Percentiles rank a stretch among this genome's conserved stretches.
These are phyloP conservation scores for Penicillium ochrochloron DNA, from an alignment of 495 filamentous ascomycete species.

Conservation along the genomic window DNA sequence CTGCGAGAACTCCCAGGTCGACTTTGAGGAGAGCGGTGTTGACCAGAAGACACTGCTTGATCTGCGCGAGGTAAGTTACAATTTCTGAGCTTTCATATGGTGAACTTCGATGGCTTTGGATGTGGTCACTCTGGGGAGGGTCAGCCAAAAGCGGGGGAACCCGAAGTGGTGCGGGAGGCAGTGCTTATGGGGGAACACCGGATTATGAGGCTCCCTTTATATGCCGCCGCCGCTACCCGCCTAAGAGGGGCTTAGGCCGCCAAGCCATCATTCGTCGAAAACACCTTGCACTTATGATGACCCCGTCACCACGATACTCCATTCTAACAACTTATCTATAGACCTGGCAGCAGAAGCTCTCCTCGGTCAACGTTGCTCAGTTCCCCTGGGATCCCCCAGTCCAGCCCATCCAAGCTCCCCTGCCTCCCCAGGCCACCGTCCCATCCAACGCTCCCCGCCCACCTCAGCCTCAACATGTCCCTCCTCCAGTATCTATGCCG, in stretches of 20 bases:
- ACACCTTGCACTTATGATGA: constrained; percentile 4
- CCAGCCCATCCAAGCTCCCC: constrained; percentile 46
- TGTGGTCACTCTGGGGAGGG: constrained; percentile 19
- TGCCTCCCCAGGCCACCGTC: constrained; percentile 54
- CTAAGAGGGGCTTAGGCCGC: constrained; percentile 34
- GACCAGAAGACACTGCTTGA: constrained; percentile 83
- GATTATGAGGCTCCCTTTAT: constrained; percentile 51
- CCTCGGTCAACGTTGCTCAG: constrained; percentile 75
- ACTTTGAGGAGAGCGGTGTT: constrained; percentile 96
- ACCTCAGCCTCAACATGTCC: constrained; percentile 40
- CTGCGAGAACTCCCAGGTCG: constrained; percentile 81
- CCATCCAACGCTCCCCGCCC: constrained; percentile 63
- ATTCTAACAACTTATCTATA: constrained; percentile 46
- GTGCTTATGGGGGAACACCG: constrained; percentile 45
- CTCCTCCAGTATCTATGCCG: constrained; percentile 37
- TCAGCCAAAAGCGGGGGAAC: constrained; percentile 41
- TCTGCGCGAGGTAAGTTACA: constrained; percentile 74
- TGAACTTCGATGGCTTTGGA: constrained; percentile 24
- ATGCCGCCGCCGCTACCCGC: constrained; percentile 44
- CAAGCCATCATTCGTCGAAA: constrained; percentile 34
- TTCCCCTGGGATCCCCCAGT: constrained; percentile 93
- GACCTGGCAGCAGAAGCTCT: constrained; percentile 93
- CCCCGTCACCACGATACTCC: constrained; percentile 4
- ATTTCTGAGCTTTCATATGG: constrained; percentile 12
- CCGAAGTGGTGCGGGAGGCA: constrained; percentile 45